A percentile compares a stretch with the other conserved stretches of the same genome.
These are phyloP conservation scores for Juglanconis oblonga DNA, from an alignment of 2,329 filamentous ascomycete genomes.

Conservation along the genomic window DNA sequence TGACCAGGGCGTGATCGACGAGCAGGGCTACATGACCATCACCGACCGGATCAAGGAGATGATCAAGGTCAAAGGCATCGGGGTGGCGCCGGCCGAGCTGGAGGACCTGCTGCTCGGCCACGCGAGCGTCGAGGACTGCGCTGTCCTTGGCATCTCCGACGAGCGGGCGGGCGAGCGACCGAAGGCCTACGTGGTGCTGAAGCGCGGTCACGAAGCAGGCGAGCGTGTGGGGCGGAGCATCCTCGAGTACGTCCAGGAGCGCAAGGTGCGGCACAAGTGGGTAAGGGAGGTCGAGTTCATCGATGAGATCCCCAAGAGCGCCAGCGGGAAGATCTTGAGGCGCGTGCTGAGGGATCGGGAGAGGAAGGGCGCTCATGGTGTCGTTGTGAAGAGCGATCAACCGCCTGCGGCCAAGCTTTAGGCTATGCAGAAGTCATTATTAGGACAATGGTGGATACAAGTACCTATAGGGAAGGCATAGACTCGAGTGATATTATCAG, in stretches of 20 bases:
- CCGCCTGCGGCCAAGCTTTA: neutral
- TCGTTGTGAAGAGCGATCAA: slow-evolving; percentile 3
- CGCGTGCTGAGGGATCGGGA: slow-evolving; percentile 58
- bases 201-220: slow-evolving; percentile 21
- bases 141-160: slow-evolving; percentile 53
- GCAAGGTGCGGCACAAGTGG: slow-evolving; percentile 51
- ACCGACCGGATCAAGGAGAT: slow-evolving; percentile 63
- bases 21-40: slow-evolving; percentile 54
- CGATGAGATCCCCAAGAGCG: slow-evolving; percentile 53
- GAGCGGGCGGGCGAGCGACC: slow-evolving; percentile 56
- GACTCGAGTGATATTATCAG: neutral
- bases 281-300: slow-evolving; percentile 46
- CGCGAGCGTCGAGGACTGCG: slow-evolving; percentile 52
- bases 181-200: slow-evolving; percentile 57
- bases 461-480: neutral
- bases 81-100: slow-evolving; percentile 31
- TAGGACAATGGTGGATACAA: no score
- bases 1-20: slow-evolving; percentile 53
- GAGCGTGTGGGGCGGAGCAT: slow-evolving; percentile 36
- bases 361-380: slow-evolving; percentile 33
- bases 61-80: slow-evolving; percentile 32
- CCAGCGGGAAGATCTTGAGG: slow-evolving; percentile 56
- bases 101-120: slow-evolving; percentile 30
- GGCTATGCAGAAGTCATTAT: neutral
- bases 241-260: slow-evolving; percentile 45